phyloP scores from a whole-genome alignment of 1,139 yeast species.

The Saccharomyces hybrid region DNA sequence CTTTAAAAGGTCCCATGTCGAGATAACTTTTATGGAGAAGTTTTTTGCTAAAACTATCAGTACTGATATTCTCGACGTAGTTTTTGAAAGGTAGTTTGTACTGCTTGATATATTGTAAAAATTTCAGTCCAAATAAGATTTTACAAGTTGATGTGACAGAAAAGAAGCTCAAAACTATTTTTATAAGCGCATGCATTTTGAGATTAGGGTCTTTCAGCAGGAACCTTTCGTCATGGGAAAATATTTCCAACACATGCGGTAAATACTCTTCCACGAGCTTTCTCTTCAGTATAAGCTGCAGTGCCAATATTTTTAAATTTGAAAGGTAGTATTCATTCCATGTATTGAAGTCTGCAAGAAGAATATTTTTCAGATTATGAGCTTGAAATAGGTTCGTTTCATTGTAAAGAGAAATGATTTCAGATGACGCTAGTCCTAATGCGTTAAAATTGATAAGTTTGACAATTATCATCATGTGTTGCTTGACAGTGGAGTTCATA shows the following conservation, averaged over 20 bases:
- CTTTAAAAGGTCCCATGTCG: neutral
- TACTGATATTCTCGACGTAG: slow-evolving; percentile 23
- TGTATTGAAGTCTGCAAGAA: slow-evolving; percentile 22
- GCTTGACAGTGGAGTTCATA: slow-evolving; percentile 15
- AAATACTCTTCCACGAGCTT: slow-evolving; percentile 11
- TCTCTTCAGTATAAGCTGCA: slow-evolving; percentile 24
- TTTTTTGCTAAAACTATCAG: slow-evolving; percentile 17
- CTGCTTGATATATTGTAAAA: slow-evolving; percentile 25
- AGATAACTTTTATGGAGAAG: slow-evolving; percentile 6
- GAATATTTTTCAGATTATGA: slow-evolving; percentile 15
- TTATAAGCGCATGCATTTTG: slow-evolving; percentile 20
- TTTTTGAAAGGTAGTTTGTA: slow-evolving; percentile 18
- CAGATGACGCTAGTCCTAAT: slow-evolving; percentile 10
- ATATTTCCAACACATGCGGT: slow-evolving; percentile 16
- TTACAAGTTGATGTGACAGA: slow-evolving; percentile 17
- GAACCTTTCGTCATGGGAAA: slow-evolving; percentile 25
- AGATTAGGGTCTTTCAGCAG: slow-evolving; percentile 16
- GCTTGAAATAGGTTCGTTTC: slow-evolving; percentile 16
- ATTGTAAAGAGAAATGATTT: slow-evolving; percentile 21
- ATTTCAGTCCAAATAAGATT: slow-evolving; percentile 27
- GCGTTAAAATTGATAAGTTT: slow-evolving; percentile 15
- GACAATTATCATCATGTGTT: slow-evolving; percentile 23
- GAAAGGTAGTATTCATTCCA: slow-evolving; percentile 22
- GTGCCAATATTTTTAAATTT: slow-evolving; percentile 23
- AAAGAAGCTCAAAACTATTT: slow-evolving; percentile 25